Evolutionary conservation across 257 asterid genomes (phyloP).

Genomic region (Paraleonurus japonicus): DNA sequence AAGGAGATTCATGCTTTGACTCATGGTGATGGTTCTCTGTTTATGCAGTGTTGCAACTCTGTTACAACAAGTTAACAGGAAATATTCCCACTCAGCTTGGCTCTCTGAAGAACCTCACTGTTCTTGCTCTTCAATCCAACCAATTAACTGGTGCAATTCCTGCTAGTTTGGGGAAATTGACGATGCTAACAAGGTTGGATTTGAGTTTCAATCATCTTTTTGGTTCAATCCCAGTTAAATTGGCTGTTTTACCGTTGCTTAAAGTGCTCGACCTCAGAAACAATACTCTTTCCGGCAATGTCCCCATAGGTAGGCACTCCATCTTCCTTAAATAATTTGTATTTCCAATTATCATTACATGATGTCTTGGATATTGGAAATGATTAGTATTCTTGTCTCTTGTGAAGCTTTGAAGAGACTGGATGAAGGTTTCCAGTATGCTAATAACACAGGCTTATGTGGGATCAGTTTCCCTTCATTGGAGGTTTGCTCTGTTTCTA

Average conservation of each 20-base stretch:
- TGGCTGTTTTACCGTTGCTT: constrained; percentile 56
- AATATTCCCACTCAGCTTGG: constrained; percentile 77
- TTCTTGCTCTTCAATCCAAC: constrained; percentile 86
- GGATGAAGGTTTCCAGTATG: constrained; percentile 76
- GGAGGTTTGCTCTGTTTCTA: constrained; percentile 50
- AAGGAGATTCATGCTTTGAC: constrained; percentile 9
- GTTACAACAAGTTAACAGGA: constrained; percentile 77
- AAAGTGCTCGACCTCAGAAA: constrained; percentile 76
- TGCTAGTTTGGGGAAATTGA: constrained; percentile 69
- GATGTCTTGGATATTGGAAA: neutral
- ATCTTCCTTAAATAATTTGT: neutral
- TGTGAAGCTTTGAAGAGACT: constrained; percentile 75
- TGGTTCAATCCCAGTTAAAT: constrained; percentile 71
- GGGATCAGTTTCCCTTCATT: constrained; percentile 57
- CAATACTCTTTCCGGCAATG: constrained; percentile 85
- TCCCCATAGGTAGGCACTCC: constrained; percentile 65
- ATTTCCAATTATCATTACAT: neutral
- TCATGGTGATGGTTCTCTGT: neutral
- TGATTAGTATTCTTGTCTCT: constrained; percentile 13
- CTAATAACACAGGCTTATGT: constrained; percentile 71
- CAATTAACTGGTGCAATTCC: constrained; percentile 88
- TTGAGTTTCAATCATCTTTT: constrained; percentile 75
- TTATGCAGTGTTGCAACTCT: constrained; percentile 81
- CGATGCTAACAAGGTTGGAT: constrained; percentile 70
- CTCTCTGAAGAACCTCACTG: constrained; percentile 61